Evolutionary conservation across 306 rosid genomes (phyloP).

Genomic region (Pachyrhizus erosus): DNA sequence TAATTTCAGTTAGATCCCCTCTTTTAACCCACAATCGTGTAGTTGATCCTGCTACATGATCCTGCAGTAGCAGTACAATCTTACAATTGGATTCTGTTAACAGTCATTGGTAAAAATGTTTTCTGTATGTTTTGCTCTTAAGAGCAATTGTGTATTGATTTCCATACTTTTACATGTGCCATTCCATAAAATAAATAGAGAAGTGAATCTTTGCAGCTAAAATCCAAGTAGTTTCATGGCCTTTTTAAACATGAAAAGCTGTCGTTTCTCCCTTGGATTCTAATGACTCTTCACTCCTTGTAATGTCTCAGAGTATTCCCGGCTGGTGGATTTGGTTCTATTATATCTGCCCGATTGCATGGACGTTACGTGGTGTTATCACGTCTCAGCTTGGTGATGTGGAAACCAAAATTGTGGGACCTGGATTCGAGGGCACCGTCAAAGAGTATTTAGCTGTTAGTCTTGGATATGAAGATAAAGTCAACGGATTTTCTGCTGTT

Average conservation of each 20-base stretch:
- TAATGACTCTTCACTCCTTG: neutral
- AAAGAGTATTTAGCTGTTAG: slow-evolving; percentile 60
- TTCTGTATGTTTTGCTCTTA: neutral
- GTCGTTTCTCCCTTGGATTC: neutral
- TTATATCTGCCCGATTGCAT: slow-evolving; percentile 83
- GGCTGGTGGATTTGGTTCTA: slow-evolving; percentile 97
- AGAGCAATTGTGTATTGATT: neutral
- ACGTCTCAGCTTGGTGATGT: slow-evolving; percentile 94
- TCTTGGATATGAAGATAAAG: slow-evolving; percentile 62
- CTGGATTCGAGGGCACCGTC: slow-evolving; percentile 77
- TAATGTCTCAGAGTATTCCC: slow-evolving; percentile 66
- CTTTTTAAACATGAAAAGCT: neutral
- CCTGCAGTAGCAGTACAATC: neutral
- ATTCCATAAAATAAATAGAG: neutral
- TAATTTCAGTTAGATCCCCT: neutral
- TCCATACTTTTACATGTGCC: neutral
- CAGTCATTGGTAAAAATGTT: neutral
- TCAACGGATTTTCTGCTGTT: slow-evolving; percentile 63
- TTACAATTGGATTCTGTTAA: neutral
- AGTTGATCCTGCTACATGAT: no score
- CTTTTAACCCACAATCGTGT: neutral
- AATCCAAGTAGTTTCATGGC: neutral
- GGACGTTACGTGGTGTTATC: slow-evolving; percentile 88
- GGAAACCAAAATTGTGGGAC: slow-evolving; percentile 62
- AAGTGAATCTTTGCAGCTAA: neutral